Conservation (phyloP, 352 stramenopile species). For the Poterioochromonas sp. region DNA sequence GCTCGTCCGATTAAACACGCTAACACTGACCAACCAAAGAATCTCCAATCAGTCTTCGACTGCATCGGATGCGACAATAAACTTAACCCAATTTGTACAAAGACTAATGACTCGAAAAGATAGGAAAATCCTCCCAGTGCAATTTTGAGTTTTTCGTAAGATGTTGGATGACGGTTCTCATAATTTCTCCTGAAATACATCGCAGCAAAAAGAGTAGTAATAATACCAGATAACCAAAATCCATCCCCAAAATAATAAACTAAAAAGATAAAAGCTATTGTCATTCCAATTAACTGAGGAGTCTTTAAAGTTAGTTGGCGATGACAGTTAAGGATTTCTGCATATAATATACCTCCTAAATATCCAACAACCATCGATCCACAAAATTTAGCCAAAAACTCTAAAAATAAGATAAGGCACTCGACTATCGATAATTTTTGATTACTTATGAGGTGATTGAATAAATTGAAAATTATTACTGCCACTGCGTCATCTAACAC, state of each 20-base stretch:
- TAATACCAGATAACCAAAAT: neutral
- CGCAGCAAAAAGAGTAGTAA: neutral
- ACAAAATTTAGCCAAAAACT: neutral
- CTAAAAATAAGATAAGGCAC: neutral
- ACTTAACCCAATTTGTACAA: neutral
- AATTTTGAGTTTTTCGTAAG: neutral
- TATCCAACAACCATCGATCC: neutral
- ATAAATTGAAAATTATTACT: neutral
- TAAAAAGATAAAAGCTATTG: neutral
- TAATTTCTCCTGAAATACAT: neutral
- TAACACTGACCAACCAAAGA: neutral
- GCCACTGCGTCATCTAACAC: neutral
- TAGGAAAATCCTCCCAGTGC: neutral
- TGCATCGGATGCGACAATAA: neutral
- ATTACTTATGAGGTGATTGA: neutral
- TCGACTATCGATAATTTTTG: neutral
- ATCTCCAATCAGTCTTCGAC: neutral
- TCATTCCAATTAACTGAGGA: neutral
- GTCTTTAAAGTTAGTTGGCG: neutral
- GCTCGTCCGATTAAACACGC: neutral
- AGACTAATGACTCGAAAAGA: neutral
- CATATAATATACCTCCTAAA: neutral
- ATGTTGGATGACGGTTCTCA: neutral
- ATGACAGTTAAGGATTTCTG: neutral
- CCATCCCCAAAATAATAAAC: neutral